phyloP scores from a whole-genome alignment of 345 rosid genomes.

The Eucalyptus cladocalyx region DNA sequence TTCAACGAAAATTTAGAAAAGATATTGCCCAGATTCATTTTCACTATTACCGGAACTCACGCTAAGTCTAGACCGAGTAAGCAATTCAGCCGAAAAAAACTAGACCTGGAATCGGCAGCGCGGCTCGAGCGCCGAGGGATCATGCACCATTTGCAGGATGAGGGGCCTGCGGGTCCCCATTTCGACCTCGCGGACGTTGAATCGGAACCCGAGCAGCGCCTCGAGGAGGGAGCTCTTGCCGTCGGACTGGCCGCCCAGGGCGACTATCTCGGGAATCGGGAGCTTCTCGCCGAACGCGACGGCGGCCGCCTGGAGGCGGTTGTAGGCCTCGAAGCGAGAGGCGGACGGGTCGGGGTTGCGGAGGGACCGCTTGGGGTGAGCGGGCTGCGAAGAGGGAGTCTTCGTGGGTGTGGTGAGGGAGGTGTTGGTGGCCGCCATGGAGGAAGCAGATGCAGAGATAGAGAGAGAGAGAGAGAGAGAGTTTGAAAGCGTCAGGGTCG shows the following conservation, averaged over 20 bases:
- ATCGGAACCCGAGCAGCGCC: conserved; percentile 88
- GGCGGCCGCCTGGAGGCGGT: conserved; percentile 84
- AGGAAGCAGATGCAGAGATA: background rate
- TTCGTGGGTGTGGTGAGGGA: conserved; percentile 44
- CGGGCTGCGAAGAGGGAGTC: conserved; percentile 30
- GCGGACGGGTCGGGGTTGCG: conserved; percentile 8
- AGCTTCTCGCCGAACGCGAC: conserved; percentile 98
- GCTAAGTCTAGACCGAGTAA: background rate
- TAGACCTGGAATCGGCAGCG: conserved; percentile 81
- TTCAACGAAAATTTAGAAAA: background rate
- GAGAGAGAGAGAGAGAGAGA: background rate
- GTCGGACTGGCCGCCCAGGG: conserved; percentile 93
- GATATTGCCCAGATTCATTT: background rate
- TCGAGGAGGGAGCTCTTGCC: conserved; percentile 96
- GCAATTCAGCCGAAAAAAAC: background rate
- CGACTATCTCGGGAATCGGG: conserved; percentile 94
- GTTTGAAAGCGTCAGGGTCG: background rate
- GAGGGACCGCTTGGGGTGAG: conserved; percentile 19
- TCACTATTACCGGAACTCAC: background rate
- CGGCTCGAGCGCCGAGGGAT: conserved; percentile 72
- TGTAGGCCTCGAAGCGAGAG: conserved; percentile 85
- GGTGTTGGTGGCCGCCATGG: conserved; percentile 41
- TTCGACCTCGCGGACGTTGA: conserved; percentile 93
- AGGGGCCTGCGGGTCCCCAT: conserved; percentile 97
- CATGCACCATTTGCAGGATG: conserved; percentile 95